These are phyloP conservation scores for Fusarium zealandicum DNA, from an alignment of 2,329 filamentous ascomycete species.

Conservation along the genomic window DNA sequence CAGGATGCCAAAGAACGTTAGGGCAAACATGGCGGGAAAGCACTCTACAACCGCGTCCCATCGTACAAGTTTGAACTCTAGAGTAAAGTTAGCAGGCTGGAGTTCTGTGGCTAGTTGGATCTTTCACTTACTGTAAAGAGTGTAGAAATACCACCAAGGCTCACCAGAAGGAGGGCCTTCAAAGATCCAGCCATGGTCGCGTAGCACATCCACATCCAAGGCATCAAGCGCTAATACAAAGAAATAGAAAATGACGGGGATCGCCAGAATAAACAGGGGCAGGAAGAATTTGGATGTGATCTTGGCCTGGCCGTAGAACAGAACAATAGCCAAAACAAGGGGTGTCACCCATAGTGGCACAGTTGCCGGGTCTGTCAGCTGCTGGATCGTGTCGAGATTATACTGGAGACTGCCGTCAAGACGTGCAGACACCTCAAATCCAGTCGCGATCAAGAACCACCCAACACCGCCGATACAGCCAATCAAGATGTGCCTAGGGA, in stretches of 20 bases:
- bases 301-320: conserved; percentile 79
- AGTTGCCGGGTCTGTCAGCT: conserved; percentile 76
- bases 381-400: conserved; percentile 75
- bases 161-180: conserved; percentile 82
- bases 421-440: conserved; percentile 90
- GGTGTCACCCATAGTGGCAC: conserved; percentile 85
- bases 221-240: conserved; percentile 74
- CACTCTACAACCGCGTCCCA: conserved; percentile 85
- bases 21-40: conserved; percentile 91
- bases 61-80: conserved; percentile 81
- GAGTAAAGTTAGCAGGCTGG: conserved; percentile 23
- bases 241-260: conserved; percentile 80
- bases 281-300: conserved; percentile 85
- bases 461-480: conserved; percentile 97
- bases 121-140: conserved; percentile 77
- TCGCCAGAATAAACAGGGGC: conserved; percentile 82
- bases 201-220: conserved; percentile 71
- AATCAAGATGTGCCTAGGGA: conserved; percentile 93
- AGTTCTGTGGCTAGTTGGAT: neutral
- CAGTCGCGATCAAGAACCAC: conserved; percentile 91
- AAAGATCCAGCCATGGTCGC: conserved; percentile 88
- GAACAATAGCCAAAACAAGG: conserved; percentile 74
- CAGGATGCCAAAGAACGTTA: conserved; percentile 96
- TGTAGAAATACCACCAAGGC: conserved; percentile 98
- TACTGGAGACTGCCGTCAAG: conserved; percentile 87